Base-by-base conservation (phyloP, 1,284 basidiomycete genomes). In the Leccinum pallidistipes region DNA sequence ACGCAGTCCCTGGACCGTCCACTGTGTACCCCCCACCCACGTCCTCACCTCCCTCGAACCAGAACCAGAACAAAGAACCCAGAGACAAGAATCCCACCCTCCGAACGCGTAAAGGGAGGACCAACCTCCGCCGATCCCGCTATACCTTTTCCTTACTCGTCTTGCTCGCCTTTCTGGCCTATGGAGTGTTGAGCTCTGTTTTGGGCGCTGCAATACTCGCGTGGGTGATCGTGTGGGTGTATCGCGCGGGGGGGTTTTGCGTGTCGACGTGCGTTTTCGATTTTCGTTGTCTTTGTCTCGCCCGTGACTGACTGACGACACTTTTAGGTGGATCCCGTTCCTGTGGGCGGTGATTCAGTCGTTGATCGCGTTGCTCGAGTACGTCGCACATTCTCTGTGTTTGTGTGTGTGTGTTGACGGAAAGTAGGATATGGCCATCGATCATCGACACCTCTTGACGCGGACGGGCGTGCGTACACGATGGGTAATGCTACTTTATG, bases 271-370 rank as follows among this genome's bases (percentile, higher is more conserved):
- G 71, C 68, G 88, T 81, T 51, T 29, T n/a, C 14, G 24, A 16
- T 29, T n/a, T 29, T 31, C 49, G 52, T 58, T 55, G 45, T 36
- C 16, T 10, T 24, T 8, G 18, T 21, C 24, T 29, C 8, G 49
- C 14, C 14, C 5, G 10, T 40, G 50, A 57, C 49, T 57, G 47
- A 52, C 49, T 57, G 47, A 52, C 31, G 27, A 57, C 11, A 18
- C 10, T 21, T 6, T 6, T 24, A 92, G 90, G 57, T 94, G 92
- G 91, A 82, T 94, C 54, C 92, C 92, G 5, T 91, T 94, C 68
- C 69, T 93, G 31, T 86, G 90, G 78, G 90, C 86, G 7, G 71
- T 90, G 32, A 83, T 92, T 61, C 86, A 89, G 66, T 86, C 86
- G 32, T 75, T 90, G 21, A 78, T 91, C 38, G 83, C 86, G 11